phyloP scores from a whole-genome alignment of 352 stramenopile species.

The Saprolegnia diclina region DNA sequence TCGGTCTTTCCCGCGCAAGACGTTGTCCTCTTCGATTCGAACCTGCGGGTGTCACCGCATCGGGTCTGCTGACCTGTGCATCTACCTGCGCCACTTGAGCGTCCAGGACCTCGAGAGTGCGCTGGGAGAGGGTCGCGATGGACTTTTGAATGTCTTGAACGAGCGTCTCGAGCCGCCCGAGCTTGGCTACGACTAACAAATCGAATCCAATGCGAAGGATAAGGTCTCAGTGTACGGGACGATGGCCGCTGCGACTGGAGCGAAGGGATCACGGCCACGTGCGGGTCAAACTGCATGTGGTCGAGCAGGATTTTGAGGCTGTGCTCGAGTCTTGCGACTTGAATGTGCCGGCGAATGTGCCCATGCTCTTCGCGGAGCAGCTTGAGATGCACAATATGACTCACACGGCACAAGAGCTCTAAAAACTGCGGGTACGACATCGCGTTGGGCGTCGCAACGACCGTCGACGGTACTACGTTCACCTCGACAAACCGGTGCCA shows the following conservation, averaged over 20 bases:
- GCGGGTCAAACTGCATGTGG: constrained; percentile 22
- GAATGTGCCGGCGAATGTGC: constrained; percentile 3
- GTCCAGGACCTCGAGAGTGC: constrained; percentile 11
- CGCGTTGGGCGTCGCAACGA: background rate
- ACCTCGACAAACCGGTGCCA: constrained; percentile 11
- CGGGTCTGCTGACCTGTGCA: background rate
- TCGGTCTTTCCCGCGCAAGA: background rate
- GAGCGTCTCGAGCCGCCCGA: background rate
- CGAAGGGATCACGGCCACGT: constrained; percentile 1
- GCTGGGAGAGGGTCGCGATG: constrained; percentile 1
- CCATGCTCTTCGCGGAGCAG: constrained; percentile 13
- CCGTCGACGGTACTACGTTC: background rate
- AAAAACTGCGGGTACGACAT: constrained; percentile 59
- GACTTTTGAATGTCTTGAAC: constrained; percentile 14
- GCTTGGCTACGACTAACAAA: background rate
- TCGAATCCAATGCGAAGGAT: background rate
- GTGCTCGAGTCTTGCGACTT: constrained; percentile 17
- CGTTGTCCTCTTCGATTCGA: too few species aligned
- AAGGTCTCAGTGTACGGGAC: background rate
- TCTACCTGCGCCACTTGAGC: background rate
- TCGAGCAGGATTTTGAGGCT: constrained; percentile 26
- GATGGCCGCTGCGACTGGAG: background rate
- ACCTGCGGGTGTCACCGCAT: too few species aligned
- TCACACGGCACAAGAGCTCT: constrained; percentile 57
- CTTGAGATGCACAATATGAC: constrained; percentile 44